Evolutionary conservation across 139 green algal species (phyloP).

Genomic region (Chlamydomonas applanata): DNA sequence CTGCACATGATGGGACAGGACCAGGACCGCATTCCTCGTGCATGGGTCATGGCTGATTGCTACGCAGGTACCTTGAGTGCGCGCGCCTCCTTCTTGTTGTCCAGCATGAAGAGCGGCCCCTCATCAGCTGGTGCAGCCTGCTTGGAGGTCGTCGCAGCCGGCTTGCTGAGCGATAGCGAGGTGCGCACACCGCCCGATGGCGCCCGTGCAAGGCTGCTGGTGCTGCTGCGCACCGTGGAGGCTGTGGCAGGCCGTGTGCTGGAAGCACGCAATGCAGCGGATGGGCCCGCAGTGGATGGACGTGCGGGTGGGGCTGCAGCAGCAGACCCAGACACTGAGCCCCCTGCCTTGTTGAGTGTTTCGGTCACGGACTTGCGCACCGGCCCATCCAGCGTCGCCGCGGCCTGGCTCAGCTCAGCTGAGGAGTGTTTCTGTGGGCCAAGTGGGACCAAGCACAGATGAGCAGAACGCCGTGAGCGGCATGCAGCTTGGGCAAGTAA

Average conservation of each 20-base stretch:
- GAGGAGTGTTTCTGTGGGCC: no score
- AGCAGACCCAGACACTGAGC: not conserved
- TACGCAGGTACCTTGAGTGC: constrained; percentile 35
- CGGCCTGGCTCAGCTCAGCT: no score
- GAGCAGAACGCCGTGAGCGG: not conserved
- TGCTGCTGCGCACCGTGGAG: not conserved
- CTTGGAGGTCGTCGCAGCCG: not conserved
- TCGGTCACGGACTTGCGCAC: constrained; percentile 7
- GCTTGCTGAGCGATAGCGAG: constrained; percentile 10
- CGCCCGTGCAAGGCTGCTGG: not conserved
- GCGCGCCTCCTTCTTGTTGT: constrained; percentile 70
- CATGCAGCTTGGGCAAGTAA: no score
- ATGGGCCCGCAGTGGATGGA: not conserved
- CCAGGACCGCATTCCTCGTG: no score
- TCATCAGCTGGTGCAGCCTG: constrained; percentile 8
- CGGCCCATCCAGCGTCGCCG: no score
- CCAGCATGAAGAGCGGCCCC: constrained; percentile 44
- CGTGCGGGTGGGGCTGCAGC: not conserved
- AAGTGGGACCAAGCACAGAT: not conserved
- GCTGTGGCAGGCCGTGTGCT: not conserved
- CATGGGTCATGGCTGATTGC: no score
- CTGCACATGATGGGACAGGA: not conserved
- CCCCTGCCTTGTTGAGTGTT: constrained; percentile 1
- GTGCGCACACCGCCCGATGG: constrained; percentile 1
- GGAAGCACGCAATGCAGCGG: not conserved